phyloP scores from a whole-genome alignment of 2,329 filamentous ascomycete genomes.

The Penicillium digitatum region DNA sequence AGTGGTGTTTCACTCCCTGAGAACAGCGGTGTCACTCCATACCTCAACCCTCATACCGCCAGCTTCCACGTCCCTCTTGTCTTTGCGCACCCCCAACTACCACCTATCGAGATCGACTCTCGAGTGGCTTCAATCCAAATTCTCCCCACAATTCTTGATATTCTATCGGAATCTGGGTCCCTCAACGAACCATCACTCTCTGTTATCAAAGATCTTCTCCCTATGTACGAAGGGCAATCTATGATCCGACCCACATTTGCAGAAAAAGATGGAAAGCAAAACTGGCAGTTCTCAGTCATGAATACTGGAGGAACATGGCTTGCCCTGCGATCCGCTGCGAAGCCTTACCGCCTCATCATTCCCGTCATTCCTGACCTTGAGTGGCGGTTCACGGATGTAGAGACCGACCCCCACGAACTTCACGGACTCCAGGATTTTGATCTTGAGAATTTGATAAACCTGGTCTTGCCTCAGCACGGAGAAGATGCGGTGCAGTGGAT shows the following conservation, averaged over 20 bases:
- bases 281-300: conserved; percentile 36
- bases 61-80: background rate
- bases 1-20: background rate
- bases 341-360: conserved; percentile 68
- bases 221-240: conserved; percentile 48
- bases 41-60: background rate
- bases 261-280: conserved; percentile 33
- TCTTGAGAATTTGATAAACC: conserved; percentile 24
- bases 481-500: conserved; percentile 37
- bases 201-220: conserved; percentile 40
- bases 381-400: conserved; percentile 35
- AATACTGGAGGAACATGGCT: conserved; percentile 48
- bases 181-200: conserved; percentile 31
- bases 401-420: conserved; percentile 34
- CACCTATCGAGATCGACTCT: background rate
- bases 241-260: conserved; percentile 42
- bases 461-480: conserved; percentile 27
- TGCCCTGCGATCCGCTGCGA: conserved; percentile 68
- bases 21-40: background rate
- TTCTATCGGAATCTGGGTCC: conserved; percentile 42
- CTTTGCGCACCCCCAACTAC: background rate
- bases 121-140: background rate
- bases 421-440: conserved; percentile 34
- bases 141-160: conserved; percentile 46
- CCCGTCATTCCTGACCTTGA: conserved; percentile 69